Evolutionary conservation across 2,329 filamentous ascomycete species (phyloP).

Genomic region (Geosmithia morbida): DNA sequence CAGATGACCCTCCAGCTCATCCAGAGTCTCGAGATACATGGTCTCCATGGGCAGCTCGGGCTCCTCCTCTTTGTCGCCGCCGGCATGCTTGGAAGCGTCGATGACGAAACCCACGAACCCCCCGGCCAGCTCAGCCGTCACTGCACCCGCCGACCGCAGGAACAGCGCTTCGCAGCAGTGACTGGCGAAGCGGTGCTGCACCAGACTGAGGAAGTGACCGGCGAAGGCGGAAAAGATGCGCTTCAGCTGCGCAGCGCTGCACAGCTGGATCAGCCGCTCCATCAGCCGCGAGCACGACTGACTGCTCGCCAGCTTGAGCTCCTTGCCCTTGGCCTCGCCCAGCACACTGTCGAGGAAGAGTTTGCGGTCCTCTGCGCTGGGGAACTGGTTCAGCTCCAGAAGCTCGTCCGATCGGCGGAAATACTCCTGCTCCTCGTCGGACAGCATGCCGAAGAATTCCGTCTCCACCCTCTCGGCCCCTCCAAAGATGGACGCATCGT

Average conservation of each 20-base stretch:
- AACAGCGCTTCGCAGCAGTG: conserved; percentile 96
- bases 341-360: conserved; percentile 72
- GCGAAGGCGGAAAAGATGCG: conserved; percentile 72
- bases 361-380: conserved; percentile 54
- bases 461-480: conserved; percentile 29
- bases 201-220: conserved; percentile 74
- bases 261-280: conserved; percentile 79
- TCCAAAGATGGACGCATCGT: background rate
- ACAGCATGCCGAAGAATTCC: conserved; percentile 86
- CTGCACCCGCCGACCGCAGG: conserved; percentile 62
- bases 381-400: conserved; percentile 81
- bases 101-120: conserved; percentile 19
- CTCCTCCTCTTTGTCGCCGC: conserved; percentile 27
- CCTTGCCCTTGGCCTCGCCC: conserved; percentile 76
- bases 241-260: conserved; percentile 69
- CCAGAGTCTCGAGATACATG: conserved; percentile 67
- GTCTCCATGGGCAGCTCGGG: conserved; percentile 61
- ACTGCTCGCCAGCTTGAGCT: conserved; percentile 89
- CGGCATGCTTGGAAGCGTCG: conserved; percentile 24
- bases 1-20: conserved; percentile 78
- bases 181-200: conserved; percentile 91
- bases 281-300: conserved; percentile 89
- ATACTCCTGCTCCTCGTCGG: conserved; percentile 89
- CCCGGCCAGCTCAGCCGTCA: conserved; percentile 54
- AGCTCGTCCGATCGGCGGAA: conserved; percentile 82